Base-by-base conservation (phyloP, 208 protist species). In the Blechomonas ayalai region DNA sequence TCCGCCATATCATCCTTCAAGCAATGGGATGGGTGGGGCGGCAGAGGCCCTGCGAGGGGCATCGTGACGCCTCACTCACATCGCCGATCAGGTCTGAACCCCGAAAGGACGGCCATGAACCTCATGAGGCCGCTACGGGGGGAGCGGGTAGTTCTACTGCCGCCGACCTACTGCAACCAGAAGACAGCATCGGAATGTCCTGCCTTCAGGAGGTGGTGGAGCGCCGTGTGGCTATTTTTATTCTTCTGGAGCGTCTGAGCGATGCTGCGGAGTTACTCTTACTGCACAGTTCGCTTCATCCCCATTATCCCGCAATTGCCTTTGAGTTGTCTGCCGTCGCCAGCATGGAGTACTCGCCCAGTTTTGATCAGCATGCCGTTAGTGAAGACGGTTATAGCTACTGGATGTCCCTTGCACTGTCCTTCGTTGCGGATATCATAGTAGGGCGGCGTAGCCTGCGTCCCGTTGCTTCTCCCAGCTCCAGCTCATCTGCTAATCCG, bases 141-240 rank as follows among this genome's bases (percentile, higher is more conserved):
- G 9, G 37, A n/a, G 9, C 16, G 23, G 9, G 37, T 16, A 8
- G 16, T 19, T 16, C 37, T 42, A 12, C 37, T 19, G 7, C 16
- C 37, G 10, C 16, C 23, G 12, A 8, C 37, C 37, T n/a, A 42
- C n/a, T 7, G 28, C 35, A 36, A 13, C 7, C 23, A 20, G 72
- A 58, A 22, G 83, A 92, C 39, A 61, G 58, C 27, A 39, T 92
- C 24, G 75, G 64, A 16, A 49, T 69, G 37, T n/a, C 32, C 24
- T 72, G 56, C 18, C 41, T 77, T 25, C 73, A 87, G 39, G 80
- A 84, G 39, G 73, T 74, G 45, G 56, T 92, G 41, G 84, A 92
- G 59, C 76, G 84, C 18, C 76, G 79, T 15, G 76, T 80, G 20
- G 67, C 73, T 35, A 57, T 92, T 49, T 65, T 89, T 15, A 60